Percentiles rank a stretch among this genome's conserved stretches.
Conservation (phyloP, 306 rosid genomes). For the Erythrophleum fordii region DNA sequence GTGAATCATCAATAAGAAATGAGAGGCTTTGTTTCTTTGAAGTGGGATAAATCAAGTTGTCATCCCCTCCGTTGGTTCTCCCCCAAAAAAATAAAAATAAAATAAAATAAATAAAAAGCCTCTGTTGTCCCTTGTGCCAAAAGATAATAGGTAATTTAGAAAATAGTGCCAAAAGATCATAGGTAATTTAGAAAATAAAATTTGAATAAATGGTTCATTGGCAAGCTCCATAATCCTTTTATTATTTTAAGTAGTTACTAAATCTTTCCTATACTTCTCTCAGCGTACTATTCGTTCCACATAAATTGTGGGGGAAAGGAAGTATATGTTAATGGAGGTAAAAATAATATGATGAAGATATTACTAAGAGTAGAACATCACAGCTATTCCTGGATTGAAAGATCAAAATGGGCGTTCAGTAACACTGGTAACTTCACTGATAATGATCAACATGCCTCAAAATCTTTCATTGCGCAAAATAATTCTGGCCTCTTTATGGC, state of each 20-base stretch:
- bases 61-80: not conserved
- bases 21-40: not conserved
- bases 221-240: not conserved
- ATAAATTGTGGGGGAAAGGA: constrained; percentile 57
- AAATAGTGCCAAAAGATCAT: too few species aligned
- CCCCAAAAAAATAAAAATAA: not conserved
- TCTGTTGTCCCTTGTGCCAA: too few species aligned
- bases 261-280: not conserved
- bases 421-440: constrained; percentile 14
- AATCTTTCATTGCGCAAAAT: not conserved
- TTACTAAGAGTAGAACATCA: constrained; percentile 19
- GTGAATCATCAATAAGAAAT: not conserved
- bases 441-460: not conserved
- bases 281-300: constrained; percentile 46
- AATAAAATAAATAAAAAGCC: not conserved
- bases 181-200: too few species aligned
- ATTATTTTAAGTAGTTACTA: not conserved
- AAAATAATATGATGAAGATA: constrained; percentile 40
- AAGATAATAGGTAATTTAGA: not conserved
- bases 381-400: not conserved
- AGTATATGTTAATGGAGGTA: constrained; percentile 11
- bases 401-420: constrained; percentile 5
- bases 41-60: not conserved
- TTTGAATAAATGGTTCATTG: not conserved
- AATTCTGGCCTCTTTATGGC: not conserved